Base-by-base conservation (phyloP, 2,329 filamentous ascomycete genomes). In the Aspergillus puulaauensis region DNA sequence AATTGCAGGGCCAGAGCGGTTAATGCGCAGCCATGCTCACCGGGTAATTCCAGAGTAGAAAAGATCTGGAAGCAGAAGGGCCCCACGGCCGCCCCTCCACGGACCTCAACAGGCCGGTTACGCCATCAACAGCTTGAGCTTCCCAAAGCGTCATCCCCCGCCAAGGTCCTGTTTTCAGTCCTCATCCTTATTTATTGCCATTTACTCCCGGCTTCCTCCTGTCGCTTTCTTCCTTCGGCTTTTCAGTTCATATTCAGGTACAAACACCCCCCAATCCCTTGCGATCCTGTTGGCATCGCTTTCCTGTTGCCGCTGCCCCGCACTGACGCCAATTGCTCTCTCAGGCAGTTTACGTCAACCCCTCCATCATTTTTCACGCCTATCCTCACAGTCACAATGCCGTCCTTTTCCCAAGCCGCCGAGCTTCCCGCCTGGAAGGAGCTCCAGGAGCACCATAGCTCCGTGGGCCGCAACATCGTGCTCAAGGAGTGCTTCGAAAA, bases 401-500 rank as follows among this genome's bases (percentile, higher is more conserved):
- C 73, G 60, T 68, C 67, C 66, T 75, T 75, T 62, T 68, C 90
- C 68, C 92, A 96, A 81, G 89, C 93, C 68, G 92, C 87, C 74
- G 89, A 91, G 63, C 88, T 96, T 68, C 82, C 87, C 68, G 88
- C 91, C 73, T 99, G 95, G 93, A 85, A 89, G 75, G 86, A 90
- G 74, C 91, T 99, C 72, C 90, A 96, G 80, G 84, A 90, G 71
- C 93, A 98, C 79, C 92, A 96, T 79, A 88, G 90, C 77, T 84
- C 83, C 63, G 85, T 95, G 48, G 93, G 91, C 72, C 93, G 93
- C 80, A 87, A 88, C 73, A 95, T 98, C 73, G 88, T 96, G 63
- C 85, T 98, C 65, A 96, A 96, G 81, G 90, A 96, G 65, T 90
- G 91, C 74, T 99, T 98, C 78, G 84, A 90, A 70, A 87, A 91